phyloP scores from a whole-genome alignment of 2,329 filamentous ascomycete species.

The Cryphonectria carpinicola region DNA sequence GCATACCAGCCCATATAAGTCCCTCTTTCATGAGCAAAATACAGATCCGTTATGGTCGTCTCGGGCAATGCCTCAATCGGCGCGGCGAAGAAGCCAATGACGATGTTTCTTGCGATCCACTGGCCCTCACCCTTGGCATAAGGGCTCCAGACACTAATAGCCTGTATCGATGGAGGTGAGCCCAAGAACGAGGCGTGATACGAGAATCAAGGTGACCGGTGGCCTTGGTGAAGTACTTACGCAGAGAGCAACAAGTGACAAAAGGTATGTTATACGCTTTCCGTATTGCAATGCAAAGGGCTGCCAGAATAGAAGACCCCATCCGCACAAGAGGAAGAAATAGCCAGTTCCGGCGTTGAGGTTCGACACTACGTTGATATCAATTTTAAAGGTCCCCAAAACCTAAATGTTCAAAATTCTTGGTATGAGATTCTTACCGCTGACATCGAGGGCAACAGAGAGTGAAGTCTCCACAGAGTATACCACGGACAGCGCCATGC shows the following conservation, averaged over 20 bases:
- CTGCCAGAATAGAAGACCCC: constrained; percentile 51
- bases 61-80: constrained; percentile 47
- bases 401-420: neutral
- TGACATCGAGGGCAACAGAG: constrained; percentile 27
- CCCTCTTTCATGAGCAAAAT: constrained; percentile 37
- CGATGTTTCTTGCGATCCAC: constrained; percentile 44
- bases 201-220: neutral
- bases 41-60: constrained; percentile 44
- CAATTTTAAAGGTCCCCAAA: neutral
- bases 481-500: constrained; percentile 28
- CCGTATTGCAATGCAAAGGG: constrained; percentile 50
- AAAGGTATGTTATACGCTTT: constrained; percentile 33
- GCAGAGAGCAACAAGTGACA: constrained; percentile 28
- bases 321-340: constrained; percentile 47
- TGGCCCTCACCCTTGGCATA: constrained; percentile 37
- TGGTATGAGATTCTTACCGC: constrained; percentile 8
- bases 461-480: constrained; percentile 27
- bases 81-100: constrained; percentile 44
- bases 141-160: constrained; percentile 28
- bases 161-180: neutral
- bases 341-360: constrained; percentile 37
- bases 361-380: constrained; percentile 11
- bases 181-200: neutral
- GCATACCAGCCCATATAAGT: constrained; percentile 37
- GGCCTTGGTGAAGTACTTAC: constrained; percentile 16